These are phyloP conservation scores for Pinus taeda DNA, from an alignment of 75 land plant genomes.

Conservation along the genomic window DNA sequence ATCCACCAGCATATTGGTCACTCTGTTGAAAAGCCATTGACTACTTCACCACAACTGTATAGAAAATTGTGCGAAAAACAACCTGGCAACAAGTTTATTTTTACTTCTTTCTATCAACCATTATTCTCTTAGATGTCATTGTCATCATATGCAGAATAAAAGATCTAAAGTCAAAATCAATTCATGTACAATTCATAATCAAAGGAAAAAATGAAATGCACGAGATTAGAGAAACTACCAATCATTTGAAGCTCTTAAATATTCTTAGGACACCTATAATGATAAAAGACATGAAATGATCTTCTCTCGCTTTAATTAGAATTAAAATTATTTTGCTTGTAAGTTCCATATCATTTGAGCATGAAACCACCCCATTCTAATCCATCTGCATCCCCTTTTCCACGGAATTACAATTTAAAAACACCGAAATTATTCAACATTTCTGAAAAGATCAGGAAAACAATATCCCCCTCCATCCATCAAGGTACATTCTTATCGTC, in stretches of 20 bases:
- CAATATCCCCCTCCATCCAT: neutral
- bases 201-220: neutral
- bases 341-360: neutral
- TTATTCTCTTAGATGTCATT: too few species aligned
- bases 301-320: neutral
- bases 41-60: too few species aligned
- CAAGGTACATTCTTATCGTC: neutral
- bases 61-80: too few species aligned
- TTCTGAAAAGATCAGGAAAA: neutral
- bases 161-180: too few species aligned
- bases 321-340: neutral
- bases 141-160: too few species aligned
- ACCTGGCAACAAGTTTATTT: too few species aligned
- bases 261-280: neutral
- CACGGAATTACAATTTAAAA: neutral
- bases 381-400: neutral
- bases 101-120: too few species aligned
- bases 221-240: neutral
- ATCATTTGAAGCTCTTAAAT: neutral
- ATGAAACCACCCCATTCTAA: neutral
- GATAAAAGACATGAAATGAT: neutral
- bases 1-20: too few species aligned
- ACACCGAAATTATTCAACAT: neutral
- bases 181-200: too few species aligned
- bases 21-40: too few species aligned